Evolutionary conservation across 371 early-diverging fungal genomes (phyloP), one percentile per base, ranked within the genome.

Genomic region (Dentiscutata heterogama): DNA sequence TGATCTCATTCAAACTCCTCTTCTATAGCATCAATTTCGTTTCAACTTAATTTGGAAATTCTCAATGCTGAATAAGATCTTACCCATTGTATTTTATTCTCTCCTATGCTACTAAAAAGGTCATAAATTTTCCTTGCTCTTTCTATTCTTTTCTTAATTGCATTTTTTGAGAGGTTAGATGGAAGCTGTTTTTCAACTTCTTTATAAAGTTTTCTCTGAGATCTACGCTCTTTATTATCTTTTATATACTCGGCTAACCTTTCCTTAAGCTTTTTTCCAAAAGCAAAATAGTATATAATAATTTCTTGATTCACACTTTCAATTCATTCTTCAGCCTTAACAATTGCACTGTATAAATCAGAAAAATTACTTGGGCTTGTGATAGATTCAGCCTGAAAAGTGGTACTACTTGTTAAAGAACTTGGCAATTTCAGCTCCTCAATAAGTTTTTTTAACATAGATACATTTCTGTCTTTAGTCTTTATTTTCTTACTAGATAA

Each of bases 101-200:
- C 14, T 8, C 70, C 70, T 22, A 70, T 70, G 2, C 20, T 25
- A 70, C 22, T 22, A n/a, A 70, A 70, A 14, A 70, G 25, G 50
- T 70, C 50, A 50, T 70, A 70, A 70, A 70, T 70, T 16, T 70
- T 70, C 22, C 70, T 70, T 70, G 70, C 42, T 22, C 70, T 70
- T 70, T 70, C 70, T 31, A 46, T n/a, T 70, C 70, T 70, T 46
- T 70, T 70, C 25, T 70, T 25, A 2, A 70, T 46, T 46, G 70
- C 70, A 70, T 70, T 50, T 22, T 50, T 64, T n/a, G n/a, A n/a
- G n/a, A n/a, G n/a, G n/a, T n/a, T n/a, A n/a, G n/a, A n/a, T n/a
- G n/a, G n/a, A n/a, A n/a, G n/a, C n/a, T n/a, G n/a, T n/a, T n/a
- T n/a, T n/a, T n/a, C n/a, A n/a, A n/a, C n/a, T n/a, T n/a, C n/a